Evolutionary conservation across 495 filamentous ascomycete genomes (phyloP).

Genomic region (Aspergillus mulundensis): DNA sequence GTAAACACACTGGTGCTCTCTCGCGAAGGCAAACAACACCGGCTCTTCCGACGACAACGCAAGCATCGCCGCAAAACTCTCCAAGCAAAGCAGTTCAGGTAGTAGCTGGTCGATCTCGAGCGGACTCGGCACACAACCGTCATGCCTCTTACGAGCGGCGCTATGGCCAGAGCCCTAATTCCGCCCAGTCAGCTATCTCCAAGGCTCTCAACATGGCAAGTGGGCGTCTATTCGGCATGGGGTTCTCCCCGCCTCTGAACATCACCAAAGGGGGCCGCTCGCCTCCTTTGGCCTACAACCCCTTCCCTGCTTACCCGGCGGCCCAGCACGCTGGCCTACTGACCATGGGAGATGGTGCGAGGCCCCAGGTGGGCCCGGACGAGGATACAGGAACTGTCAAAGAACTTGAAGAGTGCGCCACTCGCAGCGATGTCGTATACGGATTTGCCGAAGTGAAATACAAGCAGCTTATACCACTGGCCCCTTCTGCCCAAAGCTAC

Average conservation of each 20-base stretch:
- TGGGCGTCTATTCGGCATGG: conserved; percentile 72
- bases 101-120: conserved; percentile 54
- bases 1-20: conserved; percentile 45
- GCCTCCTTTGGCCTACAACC: conserved; percentile 71
- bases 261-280: conserved; percentile 64
- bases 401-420: conserved; percentile 84
- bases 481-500: conserved; percentile 63
- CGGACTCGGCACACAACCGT: conserved; percentile 60
- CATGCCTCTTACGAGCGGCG: conserved; percentile 75
- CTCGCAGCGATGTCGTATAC: conserved; percentile 89
- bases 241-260: conserved; percentile 64
- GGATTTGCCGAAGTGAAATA: conserved; percentile 98
- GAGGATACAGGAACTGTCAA: conserved; percentile 78
- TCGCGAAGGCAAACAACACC: conserved; percentile 68
- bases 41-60: conserved; percentile 45
- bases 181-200: conserved; percentile 82
- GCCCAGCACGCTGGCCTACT: conserved; percentile 53
- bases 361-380: conserved; percentile 57
- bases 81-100: conserved; percentile 65
- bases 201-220: conserved; percentile 95
- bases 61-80: conserved; percentile 31
- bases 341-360: conserved; percentile 63
- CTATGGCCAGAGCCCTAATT: conserved; percentile 70
- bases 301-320: conserved; percentile 80
- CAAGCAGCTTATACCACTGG: conserved; percentile 85